These are phyloP conservation scores for Phlyctochytrium planicorne DNA, from an alignment of 192 early-diverging fungal genomes.

Conservation along the genomic window DNA sequence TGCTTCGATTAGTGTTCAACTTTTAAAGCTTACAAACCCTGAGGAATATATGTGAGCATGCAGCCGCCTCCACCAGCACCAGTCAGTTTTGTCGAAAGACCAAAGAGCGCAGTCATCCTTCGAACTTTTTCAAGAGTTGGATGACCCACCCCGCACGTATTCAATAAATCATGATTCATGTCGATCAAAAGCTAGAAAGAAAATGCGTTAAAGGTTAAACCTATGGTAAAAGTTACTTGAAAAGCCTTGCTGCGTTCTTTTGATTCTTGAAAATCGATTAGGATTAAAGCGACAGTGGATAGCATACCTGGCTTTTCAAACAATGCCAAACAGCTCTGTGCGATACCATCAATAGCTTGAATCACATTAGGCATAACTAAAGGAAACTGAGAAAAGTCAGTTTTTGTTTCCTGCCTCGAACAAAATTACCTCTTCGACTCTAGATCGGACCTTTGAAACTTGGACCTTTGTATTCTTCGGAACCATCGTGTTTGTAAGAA, in stretches of 20 bases:
- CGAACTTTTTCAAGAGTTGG: constrained; percentile 76
- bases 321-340: neutral
- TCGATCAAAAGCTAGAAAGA: constrained; percentile 63
- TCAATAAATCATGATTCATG: constrained; percentile 81
- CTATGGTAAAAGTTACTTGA: neutral
- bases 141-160: constrained; percentile 81
- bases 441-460: constrained; percentile 79
- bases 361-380: neutral
- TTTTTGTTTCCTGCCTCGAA: no score
- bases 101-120: constrained; percentile 55
- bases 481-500: constrained; percentile 88
- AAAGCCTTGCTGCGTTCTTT: no score
- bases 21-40: neutral
- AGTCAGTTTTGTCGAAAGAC: constrained; percentile 84
- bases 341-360: neutral
- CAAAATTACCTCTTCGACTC: no score
- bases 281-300: no score
- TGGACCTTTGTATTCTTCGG: constrained; percentile 85
- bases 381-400: constrained; percentile 7
- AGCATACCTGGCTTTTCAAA: no score
- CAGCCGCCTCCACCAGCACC: constrained; percentile 98
- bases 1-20: constrained; percentile 5
- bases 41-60: constrained; percentile 59
- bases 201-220: neutral
- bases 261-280: no score